Percentiles rank a stretch among this genome's conserved stretches.
phyloP scores from a whole-genome alignment of 2,329 filamentous ascomycete species.

The Teratosphaeria pseudoeucalypti region DNA sequence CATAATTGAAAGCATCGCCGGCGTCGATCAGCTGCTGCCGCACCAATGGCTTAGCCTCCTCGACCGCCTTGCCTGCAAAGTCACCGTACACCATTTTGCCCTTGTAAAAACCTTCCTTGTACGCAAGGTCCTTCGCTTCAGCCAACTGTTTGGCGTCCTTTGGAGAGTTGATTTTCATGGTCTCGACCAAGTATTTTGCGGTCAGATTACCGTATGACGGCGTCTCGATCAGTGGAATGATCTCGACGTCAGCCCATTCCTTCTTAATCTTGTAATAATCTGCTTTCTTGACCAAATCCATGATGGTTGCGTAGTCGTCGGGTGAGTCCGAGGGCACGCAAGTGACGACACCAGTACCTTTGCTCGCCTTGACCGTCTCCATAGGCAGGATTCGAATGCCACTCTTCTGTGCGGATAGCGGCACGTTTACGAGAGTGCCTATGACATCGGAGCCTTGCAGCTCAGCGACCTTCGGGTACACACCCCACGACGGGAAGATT shows the following conservation, averaged over 20 bases:
- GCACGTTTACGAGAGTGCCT: constrained; percentile 81
- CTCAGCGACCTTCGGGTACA: constrained; percentile 63
- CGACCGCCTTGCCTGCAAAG: constrained; percentile 77
- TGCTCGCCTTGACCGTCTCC: constrained; percentile 83
- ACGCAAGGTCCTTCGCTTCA: constrained; percentile 90
- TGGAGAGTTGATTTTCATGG: constrained; percentile 91
- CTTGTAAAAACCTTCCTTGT: constrained; percentile 97
- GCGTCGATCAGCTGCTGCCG: constrained; percentile 65
- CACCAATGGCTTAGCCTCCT: constrained; percentile 78
- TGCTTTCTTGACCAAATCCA: constrained; percentile 85
- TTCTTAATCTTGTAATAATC: constrained; percentile 95
- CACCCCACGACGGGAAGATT: constrained; percentile 67
- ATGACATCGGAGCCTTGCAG: constrained; percentile 70
- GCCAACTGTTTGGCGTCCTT: constrained; percentile 87
- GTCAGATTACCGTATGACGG: constrained; percentile 78
- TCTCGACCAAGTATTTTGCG: constrained; percentile 73
- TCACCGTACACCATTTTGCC: constrained; percentile 81
- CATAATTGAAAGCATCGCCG: constrained; percentile 78
- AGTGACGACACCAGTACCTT: constrained; percentile 94
- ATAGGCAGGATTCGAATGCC: constrained; percentile 87
- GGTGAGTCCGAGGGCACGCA: constrained; percentile 93
- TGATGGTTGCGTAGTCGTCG: constrained; percentile 84
- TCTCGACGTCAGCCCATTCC: constrained; percentile 89
- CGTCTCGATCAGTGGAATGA: constrained; percentile 80
- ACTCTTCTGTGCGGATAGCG: constrained; percentile 73